These are phyloP conservation scores for Tuber borchii DNA, from an alignment of 495 filamentous ascomycete genomes.

Conservation along the genomic window DNA sequence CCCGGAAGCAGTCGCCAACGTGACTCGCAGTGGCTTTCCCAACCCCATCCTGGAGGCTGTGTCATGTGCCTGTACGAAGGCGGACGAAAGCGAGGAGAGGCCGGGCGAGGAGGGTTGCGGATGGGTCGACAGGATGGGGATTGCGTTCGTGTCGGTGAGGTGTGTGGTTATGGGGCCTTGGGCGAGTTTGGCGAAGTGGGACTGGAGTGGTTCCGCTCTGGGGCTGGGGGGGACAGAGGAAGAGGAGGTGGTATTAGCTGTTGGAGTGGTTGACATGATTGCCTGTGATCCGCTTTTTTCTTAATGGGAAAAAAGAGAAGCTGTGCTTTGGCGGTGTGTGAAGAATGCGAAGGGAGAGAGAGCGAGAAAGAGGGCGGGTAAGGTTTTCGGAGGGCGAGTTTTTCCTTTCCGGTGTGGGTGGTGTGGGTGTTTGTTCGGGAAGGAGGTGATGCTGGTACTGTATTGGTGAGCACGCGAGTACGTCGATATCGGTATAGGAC, in stretches of 20 bases:
- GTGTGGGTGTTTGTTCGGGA: conserved; percentile 7
- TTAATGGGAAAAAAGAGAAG: background rate
- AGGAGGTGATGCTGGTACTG: background rate
- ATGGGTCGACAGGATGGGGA: conserved; percentile 36
- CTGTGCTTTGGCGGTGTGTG: background rate
- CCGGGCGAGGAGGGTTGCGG: conserved; percentile 14
- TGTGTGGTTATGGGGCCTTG: conserved; percentile 32
- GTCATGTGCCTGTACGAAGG: conserved; percentile 40
- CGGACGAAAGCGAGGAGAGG: conserved; percentile 32
- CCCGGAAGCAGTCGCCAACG: conserved; percentile 29
- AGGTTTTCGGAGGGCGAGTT: conserved; percentile 9
- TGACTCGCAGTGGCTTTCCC: conserved; percentile 36
- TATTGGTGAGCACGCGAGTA: background rate
- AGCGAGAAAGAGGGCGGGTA: conserved; percentile 7
- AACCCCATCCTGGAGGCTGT: conserved; percentile 40
- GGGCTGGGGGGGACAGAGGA: background rate
- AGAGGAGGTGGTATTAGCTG: background rate
- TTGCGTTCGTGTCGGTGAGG: conserved; percentile 36
- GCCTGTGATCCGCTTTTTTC: background rate
- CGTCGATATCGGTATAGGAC: background rate
- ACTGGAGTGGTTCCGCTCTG: conserved; percentile 20
- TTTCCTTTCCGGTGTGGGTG: background rate
- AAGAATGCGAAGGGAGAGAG: background rate
- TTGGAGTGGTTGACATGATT: background rate
- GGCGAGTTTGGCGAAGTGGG: conserved; percentile 33